Evolutionary conservation across 2,329 filamentous ascomycete genomes (phyloP).

Genomic region (Orbilia javanica): DNA sequence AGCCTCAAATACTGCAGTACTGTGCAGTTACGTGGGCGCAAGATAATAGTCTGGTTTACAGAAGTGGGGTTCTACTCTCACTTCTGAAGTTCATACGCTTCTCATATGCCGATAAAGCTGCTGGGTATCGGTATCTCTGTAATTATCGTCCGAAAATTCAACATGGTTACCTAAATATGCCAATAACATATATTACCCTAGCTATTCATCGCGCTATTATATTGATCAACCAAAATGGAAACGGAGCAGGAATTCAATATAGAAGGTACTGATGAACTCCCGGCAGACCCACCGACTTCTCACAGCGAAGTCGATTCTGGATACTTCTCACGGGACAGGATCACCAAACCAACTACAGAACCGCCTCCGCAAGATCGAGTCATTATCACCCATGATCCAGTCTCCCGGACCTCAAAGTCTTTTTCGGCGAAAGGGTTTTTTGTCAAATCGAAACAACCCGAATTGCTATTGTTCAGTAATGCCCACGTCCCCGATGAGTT

Average conservation of each 20-base stretch:
- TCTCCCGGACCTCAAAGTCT: not conserved
- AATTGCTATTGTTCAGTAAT: constrained; percentile 37
- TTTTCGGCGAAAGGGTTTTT: constrained; percentile 19
- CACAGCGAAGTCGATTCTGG: constrained; percentile 22
- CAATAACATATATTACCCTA: too few species aligned
- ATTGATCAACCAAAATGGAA: not conserved
- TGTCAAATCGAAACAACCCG: constrained; percentile 15
- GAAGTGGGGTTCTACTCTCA: too few species aligned
- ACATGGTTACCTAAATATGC: too few species aligned
- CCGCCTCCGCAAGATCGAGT: not conserved
- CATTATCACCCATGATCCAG: constrained; percentile 1
- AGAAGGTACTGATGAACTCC: not conserved
- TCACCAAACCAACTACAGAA: not conserved
- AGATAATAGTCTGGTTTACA: too few species aligned
- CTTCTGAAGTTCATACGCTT: too few species aligned
- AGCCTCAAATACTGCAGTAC: constrained; percentile 12
- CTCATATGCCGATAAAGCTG: too few species aligned
- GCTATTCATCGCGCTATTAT: too few species aligned
- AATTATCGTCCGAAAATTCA: too few species aligned
- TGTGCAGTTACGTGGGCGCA: too few species aligned
- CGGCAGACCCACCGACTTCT: not conserved
- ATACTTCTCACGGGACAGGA: constrained; percentile 24
- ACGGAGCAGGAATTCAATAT: not conserved
- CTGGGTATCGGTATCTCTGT: too few species aligned
- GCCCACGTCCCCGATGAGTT: constrained; percentile 38